Base-by-base conservation (phyloP, 2,329 filamentous ascomycete species). In the Fusarium sp. region DNA sequence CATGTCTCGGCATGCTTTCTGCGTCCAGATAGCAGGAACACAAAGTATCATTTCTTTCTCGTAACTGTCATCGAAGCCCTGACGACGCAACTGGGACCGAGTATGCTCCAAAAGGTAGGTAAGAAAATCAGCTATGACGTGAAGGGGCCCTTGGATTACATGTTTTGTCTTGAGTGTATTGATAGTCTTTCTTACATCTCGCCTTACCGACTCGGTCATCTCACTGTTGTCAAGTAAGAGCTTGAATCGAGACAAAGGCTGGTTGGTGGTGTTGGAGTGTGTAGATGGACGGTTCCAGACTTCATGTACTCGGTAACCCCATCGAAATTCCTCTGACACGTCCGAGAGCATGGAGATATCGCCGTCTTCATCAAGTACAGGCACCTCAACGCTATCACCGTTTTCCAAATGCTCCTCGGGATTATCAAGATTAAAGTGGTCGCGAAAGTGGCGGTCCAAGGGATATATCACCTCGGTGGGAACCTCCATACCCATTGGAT, bases 191-290 rank as follows among this genome's bases (percentile, higher is more conserved):
- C 9, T n/a, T 1, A 67, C 28, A 0, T 42, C n/a, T 8, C 12
- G 2, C 10, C 33, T 25, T 3, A 60, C 33, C 0, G 4, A 1
- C 3, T 38, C 16, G 0, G 44, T 38, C 7, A 18, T 25, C 8
- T 1, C 1, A 10, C 46, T 67, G 0, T 53, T 13, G 3, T 60
- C 64, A 7, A 67, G 50, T 3, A 67, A 4, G 6, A 66, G 61
- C 7, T 67, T 67, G 9, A 66, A 60, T 12, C 64, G 60, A 3
- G 61, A 64, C 2, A 67, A 13, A 1, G 60, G 50, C 9, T 23
- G 33, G 4, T 50, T 65, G 15, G 10, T 35, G 0, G 40, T 19
- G n/a, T 64, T 30, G 3, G 42, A 33, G 11, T 59, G 53, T 3
- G 42, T 64, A 6, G 30, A 25, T 33, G 53, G 53, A 6, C 32